A percentile compares a stretch with the other conserved stretches of the same genome.
These are phyloP conservation scores for Trametopsis cervina DNA, from an alignment of 768 basidiomycete species.

Conservation along the genomic window DNA sequence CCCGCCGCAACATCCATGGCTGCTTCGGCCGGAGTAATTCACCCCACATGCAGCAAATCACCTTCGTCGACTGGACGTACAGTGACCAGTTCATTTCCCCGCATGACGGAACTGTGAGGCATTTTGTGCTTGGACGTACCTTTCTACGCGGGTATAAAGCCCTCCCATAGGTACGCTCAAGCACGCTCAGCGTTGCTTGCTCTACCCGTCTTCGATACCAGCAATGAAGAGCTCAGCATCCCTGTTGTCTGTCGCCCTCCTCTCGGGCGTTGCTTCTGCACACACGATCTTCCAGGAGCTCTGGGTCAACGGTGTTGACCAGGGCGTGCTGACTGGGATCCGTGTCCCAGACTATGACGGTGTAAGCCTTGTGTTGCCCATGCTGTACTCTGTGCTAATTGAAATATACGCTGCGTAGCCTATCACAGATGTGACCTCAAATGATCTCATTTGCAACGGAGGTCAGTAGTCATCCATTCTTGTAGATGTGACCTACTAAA, in stretches of 20 bases:
- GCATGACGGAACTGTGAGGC: too few relatives aligned
- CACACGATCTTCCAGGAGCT: constrained; percentile 51
- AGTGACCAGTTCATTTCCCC: too few relatives aligned
- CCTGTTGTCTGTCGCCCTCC: constrained; percentile 17
- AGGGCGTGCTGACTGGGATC: constrained; percentile 38
- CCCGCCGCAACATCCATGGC: too few relatives aligned
- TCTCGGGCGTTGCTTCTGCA: constrained; percentile 32
- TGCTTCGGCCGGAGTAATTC: too few relatives aligned
- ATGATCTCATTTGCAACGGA: constrained; percentile 52
- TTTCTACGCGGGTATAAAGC: too few relatives aligned
- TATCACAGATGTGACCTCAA: constrained; percentile 49
- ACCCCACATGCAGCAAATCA: too few relatives aligned
- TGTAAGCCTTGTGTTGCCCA: constrained; percentile 23
- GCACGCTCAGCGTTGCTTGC: too few relatives aligned
- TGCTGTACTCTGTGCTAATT: neutral
- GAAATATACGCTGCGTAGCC: too few relatives aligned
- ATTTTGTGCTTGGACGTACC: too few relatives aligned
- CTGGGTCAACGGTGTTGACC: constrained; percentile 45
- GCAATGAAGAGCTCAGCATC: constrained; percentile 3
- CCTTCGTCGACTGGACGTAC: too few relatives aligned
- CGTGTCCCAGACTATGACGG: constrained; percentile 43
- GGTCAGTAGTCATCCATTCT: constrained; percentile 28
- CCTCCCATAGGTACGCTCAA: too few relatives aligned
- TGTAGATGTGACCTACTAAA: neutral
- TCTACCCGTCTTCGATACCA: too few relatives aligned